phyloP scores from a whole-genome alignment of 768 basidiomycete species.

The Imleria badia region DNA sequence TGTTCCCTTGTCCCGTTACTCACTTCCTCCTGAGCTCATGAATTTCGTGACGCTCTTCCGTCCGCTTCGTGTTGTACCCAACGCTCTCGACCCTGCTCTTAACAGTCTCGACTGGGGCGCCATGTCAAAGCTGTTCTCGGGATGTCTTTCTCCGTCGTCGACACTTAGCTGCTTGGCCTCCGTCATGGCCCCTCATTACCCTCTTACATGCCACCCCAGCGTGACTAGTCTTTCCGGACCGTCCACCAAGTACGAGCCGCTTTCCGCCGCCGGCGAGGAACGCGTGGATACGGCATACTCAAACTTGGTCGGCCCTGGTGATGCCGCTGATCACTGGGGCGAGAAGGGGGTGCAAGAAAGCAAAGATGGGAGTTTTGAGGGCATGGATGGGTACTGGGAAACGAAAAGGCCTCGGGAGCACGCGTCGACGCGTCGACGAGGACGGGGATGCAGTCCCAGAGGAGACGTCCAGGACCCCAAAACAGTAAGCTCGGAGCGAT shows the following conservation, averaged over 20 bases:
- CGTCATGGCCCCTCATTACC: constrained; percentile 24
- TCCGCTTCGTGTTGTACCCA: constrained; percentile 76
- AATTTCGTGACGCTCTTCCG: constrained; percentile 79
- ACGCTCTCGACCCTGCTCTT: constrained; percentile 58
- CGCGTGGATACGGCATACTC: constrained; percentile 54
- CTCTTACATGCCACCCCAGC: constrained; percentile 15
- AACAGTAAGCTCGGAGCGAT: constrained; percentile 27
- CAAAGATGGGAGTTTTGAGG: constrained; percentile 46
- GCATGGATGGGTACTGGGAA: constrained; percentile 39
- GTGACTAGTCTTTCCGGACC: constrained; percentile 23
- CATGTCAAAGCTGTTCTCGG: constrained; percentile 66
- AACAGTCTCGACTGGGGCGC: constrained; percentile 69
- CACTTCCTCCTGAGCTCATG: constrained; percentile 82
- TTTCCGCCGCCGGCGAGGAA: constrained; percentile 12
- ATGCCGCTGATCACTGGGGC: constrained; percentile 56
- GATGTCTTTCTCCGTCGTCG: constrained; percentile 41
- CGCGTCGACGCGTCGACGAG: constrained; percentile 22
- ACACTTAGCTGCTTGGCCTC: constrained; percentile 8
- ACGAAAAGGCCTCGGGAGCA: constrained; percentile 37
- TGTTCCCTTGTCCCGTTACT: constrained; percentile 84
- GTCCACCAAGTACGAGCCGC: constrained; percentile 1
- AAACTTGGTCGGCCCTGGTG: constrained; percentile 62
- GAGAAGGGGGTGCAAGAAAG: constrained; percentile 44
- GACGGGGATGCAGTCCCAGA: constrained; percentile 7
- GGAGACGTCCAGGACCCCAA: neutral